These are phyloP conservation scores for Colletotrichum incanum DNA, from an alignment of 2,329 filamentous ascomycete species.

Conservation along the genomic window DNA sequence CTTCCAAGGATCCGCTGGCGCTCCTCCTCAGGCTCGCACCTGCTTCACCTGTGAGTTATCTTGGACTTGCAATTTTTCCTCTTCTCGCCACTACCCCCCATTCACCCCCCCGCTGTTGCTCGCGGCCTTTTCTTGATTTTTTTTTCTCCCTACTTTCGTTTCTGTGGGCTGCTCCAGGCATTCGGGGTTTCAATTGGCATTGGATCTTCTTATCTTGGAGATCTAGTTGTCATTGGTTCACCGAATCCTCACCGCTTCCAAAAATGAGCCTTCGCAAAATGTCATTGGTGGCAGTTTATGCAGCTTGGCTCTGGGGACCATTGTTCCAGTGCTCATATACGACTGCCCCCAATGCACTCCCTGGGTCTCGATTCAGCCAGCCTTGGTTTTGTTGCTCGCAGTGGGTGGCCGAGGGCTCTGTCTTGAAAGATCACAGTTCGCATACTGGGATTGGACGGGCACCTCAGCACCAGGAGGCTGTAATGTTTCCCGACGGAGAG, in stretches of 20 bases:
- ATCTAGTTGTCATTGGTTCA: constrained; percentile 32
- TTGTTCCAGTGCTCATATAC: not conserved
- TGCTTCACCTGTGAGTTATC: constrained; percentile 67
- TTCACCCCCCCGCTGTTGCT: not conserved
- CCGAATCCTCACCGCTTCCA: constrained; percentile 20
- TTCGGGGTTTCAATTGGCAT: constrained; percentile 19
- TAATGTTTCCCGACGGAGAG: no score
- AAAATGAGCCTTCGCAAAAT: not conserved
- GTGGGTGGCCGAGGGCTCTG: not conserved
- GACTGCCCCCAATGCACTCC: not conserved
- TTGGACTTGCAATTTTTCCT: constrained; percentile 22
- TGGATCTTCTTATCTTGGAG: constrained; percentile 8
- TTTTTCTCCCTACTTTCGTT: constrained; percentile 1
- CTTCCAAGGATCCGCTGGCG: constrained; percentile 47
- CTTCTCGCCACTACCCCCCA: constrained; percentile 14
- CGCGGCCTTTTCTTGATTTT: not conserved
- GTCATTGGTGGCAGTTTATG: constrained; percentile 35
- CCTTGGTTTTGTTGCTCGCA: not conserved
- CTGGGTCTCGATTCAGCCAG: not conserved
- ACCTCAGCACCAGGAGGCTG: not conserved
- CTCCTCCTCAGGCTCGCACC: constrained; percentile 52
- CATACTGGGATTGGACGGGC: not conserved
- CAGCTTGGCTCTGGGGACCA: constrained; percentile 7
- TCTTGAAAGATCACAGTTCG: not conserved
- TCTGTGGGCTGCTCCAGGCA: constrained; percentile 34